Evolutionary conservation across 2,329 filamentous ascomycete genomes (phyloP).

Genomic region (Incumbomyces delicatus): DNA sequence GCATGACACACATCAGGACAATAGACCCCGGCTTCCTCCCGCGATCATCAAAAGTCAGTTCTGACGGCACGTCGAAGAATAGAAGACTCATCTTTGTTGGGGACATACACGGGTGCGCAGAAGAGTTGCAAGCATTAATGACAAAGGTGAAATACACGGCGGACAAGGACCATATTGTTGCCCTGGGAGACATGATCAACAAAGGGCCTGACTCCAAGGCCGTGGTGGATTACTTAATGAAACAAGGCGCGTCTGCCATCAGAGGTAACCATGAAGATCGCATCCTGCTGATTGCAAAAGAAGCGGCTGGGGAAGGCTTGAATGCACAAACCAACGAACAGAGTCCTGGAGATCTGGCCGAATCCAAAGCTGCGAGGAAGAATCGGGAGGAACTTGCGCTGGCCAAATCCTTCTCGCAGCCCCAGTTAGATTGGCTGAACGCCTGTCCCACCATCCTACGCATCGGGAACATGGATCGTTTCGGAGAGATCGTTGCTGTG

Average conservation of each 20-base stretch:
- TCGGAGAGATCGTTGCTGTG: slow-evolving; percentile 59
- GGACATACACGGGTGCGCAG: slow-evolving; percentile 82
- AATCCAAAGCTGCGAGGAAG: slow-evolving; percentile 20
- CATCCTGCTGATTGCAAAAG: slow-evolving; percentile 57
- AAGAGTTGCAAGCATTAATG: slow-evolving; percentile 54
- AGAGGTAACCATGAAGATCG: slow-evolving; percentile 90
- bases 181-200: slow-evolving; percentile 69
- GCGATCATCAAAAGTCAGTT: slow-evolving; percentile 19
- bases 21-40: slow-evolving; percentile 41
- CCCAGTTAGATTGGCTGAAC: slow-evolving; percentile 61
- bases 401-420: slow-evolving; percentile 45
- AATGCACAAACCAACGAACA: slow-evolving; percentile 13
- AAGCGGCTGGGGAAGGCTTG: slow-evolving; percentile 27
- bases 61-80: slow-evolving; percentile 23
- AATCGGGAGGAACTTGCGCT: slow-evolving; percentile 40
- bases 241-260: slow-evolving; percentile 66
- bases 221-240: slow-evolving; percentile 66
- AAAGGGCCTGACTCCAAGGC: slow-evolving; percentile 78
- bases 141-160: slow-evolving; percentile 53
- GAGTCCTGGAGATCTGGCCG: slow-evolving; percentile 20
- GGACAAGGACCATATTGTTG: slow-evolving; percentile 60
- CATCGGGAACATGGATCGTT: slow-evolving; percentile 51
- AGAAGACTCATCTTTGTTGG: slow-evolving; percentile 71
- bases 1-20: slow-evolving; percentile 35
- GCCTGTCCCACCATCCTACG: slow-evolving; percentile 68